Evolutionary conservation across 2,329 filamentous ascomycete species (phyloP), one percentile per base, ranked within the genome.

Genomic region (Cyanodermella asteris): DNA sequence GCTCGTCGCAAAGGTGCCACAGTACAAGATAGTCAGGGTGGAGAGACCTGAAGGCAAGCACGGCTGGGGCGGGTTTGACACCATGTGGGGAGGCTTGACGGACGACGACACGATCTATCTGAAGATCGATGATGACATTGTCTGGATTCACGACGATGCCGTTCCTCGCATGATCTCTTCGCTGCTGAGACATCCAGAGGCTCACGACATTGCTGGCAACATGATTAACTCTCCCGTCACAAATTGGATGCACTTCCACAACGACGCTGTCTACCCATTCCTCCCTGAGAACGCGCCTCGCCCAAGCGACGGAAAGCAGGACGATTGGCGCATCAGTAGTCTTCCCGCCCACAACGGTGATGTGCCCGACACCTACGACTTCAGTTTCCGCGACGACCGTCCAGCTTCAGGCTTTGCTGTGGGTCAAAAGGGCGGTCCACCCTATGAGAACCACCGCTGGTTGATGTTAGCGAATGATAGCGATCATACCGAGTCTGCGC

Each of bases 171-270:
- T 68, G 5, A 50, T 64, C 16, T 56, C 58, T 31, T 60, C 57
- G 12, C 58, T 57, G 31, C 39, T 61, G 24, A 46, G 53, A 4
- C 50, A 64, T 16, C 57, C 60, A 6, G 51, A 61, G 19, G 51
- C 52, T 14, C 54, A 53, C 32, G 44, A 56, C 22, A 54, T 66
- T 9, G 61, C 59, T 3, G 60, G 59, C 25, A 65, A 67, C 32
- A 48, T 68, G 12, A 45, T 66, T 33, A 67, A 67, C 31, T 57
- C 61, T 24, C 61, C 59, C 10, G 48, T 59, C 7, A 53, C 64
- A 16, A 51, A 53, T 24, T 55, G 57, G 44, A 46, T 66, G 12
- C 63, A 68, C 34, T 56, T 53, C 36, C 61, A 61, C 29, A 45
- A 59, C 6, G 59, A 56, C 5, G 54, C 55, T 11, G 49, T 63